Percentiles rank a stretch among this genome's conserved stretches.
Conservation (phyloP, 768 basidiomycete genomes). For the Tulasnella sp. region DNA sequence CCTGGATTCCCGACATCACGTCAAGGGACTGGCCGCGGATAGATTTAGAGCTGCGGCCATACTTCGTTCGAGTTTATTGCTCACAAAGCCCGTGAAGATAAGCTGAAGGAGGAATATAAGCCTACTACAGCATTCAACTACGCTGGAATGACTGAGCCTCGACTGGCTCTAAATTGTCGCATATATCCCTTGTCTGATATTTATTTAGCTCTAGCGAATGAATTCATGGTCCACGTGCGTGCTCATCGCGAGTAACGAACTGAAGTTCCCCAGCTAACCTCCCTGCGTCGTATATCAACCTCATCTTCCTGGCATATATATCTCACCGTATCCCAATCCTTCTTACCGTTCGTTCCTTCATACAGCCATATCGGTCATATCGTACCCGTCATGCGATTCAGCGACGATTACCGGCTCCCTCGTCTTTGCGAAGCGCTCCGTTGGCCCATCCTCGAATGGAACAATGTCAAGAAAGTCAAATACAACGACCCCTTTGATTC, state of each 20-base stretch:
- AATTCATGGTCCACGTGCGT: constrained; percentile 24
- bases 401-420: constrained; percentile 63
- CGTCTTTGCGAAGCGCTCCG: constrained; percentile 52
- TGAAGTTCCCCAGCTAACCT: not conserved
- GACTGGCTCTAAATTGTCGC: not conserved
- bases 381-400: constrained; percentile 45
- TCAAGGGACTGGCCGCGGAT: not conserved
- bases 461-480: constrained; percentile 57
- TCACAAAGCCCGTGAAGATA: constrained; percentile 22
- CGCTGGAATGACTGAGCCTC: constrained; percentile 28
- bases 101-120: not conserved
- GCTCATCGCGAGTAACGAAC: not conserved
- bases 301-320: not conserved
- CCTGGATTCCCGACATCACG: not conserved
- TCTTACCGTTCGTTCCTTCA: constrained; percentile 16
- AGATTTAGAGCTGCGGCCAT: not conserved
- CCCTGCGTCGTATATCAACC: not conserved
- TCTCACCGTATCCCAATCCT: constrained; percentile 23
- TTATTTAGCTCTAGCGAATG: constrained; percentile 1
- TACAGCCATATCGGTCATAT: not conserved
- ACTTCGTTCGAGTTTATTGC: too few species aligned
- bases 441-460: constrained; percentile 63
- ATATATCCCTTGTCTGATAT: not conserved
- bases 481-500: constrained; percentile 11
- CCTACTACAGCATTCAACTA: constrained; percentile 18